Evolutionary conservation across 2,329 filamentous ascomycete genomes (phyloP), one percentile per base, ranked within the genome.

Genomic region (Pseudogymnoascus sp.): DNA sequence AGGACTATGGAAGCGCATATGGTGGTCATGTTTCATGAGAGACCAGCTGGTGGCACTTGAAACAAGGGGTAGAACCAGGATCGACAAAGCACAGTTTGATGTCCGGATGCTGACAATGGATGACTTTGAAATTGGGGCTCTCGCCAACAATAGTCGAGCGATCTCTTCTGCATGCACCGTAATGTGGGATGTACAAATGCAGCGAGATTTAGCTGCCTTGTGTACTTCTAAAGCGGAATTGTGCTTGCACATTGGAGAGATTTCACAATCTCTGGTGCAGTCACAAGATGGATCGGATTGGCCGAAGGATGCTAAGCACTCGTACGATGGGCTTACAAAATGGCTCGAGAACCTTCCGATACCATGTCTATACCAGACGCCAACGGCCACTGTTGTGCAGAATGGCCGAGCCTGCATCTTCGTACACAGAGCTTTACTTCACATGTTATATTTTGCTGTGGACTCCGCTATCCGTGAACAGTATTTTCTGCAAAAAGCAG

Each of bases 21-120:
- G 93, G 93, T 97, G 93, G 93, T 96, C 90, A 35, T 95, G 90
- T 65, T 96, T 96, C 71, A 96, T 96, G 85, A 87, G 92, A 60
- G 93, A 97, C 74, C 88, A 92, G 57, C 81, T 97, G 41, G 91
- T 97, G 65, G 93, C 93, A 1, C 78, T 97, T 11, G 93, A 93
- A 61, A 97, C 97, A 92, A 85, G 93, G 62, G 85, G 93, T 60
- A 92, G 92, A 4, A 96, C 92, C 38, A 83, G 92, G 59, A 95
- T 97, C 74, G 95, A 95, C 78, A 87, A 92, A 63, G 90, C 94
- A 69, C 92, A 97, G 72, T 96, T 90, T 71, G 90, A 97, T 70
- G 92, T 97, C 30, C 90, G 92, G 0, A 94, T 96, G 90, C 80
- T 97, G 58, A 86, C 84, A 12, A 79, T 94, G 67, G 81, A 84